Evolutionary conservation across 495 filamentous ascomycete species (phyloP).

Genomic region (Margaritispora aquatica): DNA sequence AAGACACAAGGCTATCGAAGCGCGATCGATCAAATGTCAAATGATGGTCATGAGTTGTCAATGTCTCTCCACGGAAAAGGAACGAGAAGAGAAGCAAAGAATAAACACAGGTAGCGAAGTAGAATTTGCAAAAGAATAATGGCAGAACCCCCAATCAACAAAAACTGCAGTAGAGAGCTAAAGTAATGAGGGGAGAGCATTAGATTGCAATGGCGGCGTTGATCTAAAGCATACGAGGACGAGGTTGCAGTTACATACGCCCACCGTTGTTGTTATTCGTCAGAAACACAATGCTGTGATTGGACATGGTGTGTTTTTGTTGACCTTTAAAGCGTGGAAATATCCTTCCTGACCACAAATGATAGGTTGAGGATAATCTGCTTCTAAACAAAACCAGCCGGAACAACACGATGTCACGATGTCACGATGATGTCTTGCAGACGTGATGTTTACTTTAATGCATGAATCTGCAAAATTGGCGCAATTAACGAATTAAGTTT

Average conservation of each 20-base stretch:
- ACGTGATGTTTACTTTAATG: not conserved
- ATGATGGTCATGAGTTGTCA: not conserved
- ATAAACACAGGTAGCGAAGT: not conserved
- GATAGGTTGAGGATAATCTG: not conserved
- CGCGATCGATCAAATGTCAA: not conserved
- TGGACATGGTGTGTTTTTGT: not conserved
- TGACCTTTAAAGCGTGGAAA: not conserved
- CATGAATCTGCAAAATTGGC: not conserved
- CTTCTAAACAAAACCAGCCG: not conserved
- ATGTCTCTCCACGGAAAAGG: not conserved
- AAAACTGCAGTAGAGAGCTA: too few relatives aligned
- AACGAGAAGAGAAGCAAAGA: not conserved
- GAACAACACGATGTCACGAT: too few relatives aligned
- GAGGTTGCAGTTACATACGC: not conserved
- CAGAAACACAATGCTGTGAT: not conserved
- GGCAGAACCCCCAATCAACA: too few relatives aligned
- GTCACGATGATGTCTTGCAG: not conserved
- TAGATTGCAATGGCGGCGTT: not conserved
- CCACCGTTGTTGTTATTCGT: not conserved
- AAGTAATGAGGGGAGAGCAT: not conserved
- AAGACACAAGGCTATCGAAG: not conserved
- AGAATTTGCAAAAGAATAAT: too few relatives aligned
- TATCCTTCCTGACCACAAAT: not conserved
- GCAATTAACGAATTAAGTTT: not conserved
- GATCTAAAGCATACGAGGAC: not conserved